phyloP scores from a whole-genome alignment of 352 stramenopile genomes.

The Thraustotheca clavata region DNA sequence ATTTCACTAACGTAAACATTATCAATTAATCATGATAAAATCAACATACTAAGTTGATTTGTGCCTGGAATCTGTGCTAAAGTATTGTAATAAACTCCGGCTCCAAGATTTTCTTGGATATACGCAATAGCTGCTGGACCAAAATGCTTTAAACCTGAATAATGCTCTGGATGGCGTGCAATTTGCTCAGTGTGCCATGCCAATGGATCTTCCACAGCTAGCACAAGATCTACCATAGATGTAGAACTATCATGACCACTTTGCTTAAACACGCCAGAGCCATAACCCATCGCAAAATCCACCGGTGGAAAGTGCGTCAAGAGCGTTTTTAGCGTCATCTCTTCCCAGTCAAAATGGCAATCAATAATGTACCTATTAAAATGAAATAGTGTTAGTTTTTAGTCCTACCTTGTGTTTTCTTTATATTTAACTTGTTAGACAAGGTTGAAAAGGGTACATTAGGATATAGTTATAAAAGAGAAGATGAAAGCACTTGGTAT shows the following conservation, averaged over 20 bases:
- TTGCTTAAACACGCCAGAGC: conserved; percentile 74
- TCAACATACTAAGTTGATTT: conserved; percentile 9
- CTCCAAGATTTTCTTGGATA: conserved; percentile 72
- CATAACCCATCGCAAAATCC: conserved; percentile 78
- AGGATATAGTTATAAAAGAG: no score
- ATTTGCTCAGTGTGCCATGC: conserved; percentile 80
- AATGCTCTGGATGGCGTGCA: conserved; percentile 59
- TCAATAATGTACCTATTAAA: no score
- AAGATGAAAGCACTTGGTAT: no score
- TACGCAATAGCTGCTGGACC: conserved; percentile 42
- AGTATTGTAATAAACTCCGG: conserved; percentile 82
- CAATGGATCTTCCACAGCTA: conserved; percentile 72
- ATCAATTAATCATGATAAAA: conserved; percentile 1
- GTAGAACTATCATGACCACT: conserved; percentile 60
- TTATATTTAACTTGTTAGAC: no score
- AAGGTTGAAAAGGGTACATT: no score
- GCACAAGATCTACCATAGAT: conserved; percentile 84
- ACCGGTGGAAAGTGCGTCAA: conserved; percentile 47
- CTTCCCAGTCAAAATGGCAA: no score
- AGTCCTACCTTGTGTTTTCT: no score
- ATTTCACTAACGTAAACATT: conserved; percentile 49
- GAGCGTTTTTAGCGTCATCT: background rate
- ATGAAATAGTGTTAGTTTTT: no score
- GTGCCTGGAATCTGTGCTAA: conserved; percentile 29
- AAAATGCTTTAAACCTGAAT: conserved; percentile 71